Percentiles rank a stretch among this genome's conserved stretches.
These are phyloP conservation scores for Leishmania turanica DNA, from an alignment of 208 protist genomes.

Conservation along the genomic window DNA sequence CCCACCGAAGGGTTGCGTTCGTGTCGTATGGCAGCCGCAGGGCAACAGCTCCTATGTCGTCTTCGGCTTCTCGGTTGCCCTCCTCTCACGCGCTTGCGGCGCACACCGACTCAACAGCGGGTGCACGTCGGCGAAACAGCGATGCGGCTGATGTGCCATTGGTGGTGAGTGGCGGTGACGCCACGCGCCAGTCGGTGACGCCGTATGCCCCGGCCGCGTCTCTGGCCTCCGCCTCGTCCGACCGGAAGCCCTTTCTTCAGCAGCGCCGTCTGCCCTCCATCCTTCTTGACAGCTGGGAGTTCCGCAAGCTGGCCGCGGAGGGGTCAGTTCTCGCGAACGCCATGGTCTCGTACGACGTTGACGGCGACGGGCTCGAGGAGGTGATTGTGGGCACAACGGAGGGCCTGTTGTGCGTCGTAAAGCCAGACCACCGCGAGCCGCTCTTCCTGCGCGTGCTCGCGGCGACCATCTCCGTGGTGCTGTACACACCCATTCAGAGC, in stretches of 20 bases:
- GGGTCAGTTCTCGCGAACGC: constrained; percentile 87
- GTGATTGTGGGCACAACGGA: constrained; percentile 87
- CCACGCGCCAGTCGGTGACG: not conserved
- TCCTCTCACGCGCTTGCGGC: not conserved
- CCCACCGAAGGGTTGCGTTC: not conserved
- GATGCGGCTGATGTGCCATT: not conserved
- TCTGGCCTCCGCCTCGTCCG: not conserved
- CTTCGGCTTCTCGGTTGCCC: not conserved
- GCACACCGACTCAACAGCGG: not conserved
- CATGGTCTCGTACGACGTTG: constrained; percentile 76
- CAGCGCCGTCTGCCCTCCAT: constrained; percentile 57
- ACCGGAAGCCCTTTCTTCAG: constrained; percentile 24
- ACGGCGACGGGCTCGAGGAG: constrained; percentile 82
- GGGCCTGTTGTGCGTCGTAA: constrained; percentile 75
- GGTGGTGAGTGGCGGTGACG: not conserved
- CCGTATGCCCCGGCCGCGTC: not conserved
- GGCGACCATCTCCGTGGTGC: constrained; percentile 85
- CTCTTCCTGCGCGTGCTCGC: constrained; percentile 62
- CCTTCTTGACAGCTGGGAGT: constrained; percentile 83
- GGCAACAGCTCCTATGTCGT: not conserved
- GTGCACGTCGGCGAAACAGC: not conserved
- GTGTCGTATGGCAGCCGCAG: not conserved
- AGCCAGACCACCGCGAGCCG: constrained; percentile 64
- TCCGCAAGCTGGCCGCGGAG: constrained; percentile 73
- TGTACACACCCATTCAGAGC: constrained; percentile 52